Base-by-base conservation (phyloP, 441 rosid genomes). In the Mallotus japonicus region DNA sequence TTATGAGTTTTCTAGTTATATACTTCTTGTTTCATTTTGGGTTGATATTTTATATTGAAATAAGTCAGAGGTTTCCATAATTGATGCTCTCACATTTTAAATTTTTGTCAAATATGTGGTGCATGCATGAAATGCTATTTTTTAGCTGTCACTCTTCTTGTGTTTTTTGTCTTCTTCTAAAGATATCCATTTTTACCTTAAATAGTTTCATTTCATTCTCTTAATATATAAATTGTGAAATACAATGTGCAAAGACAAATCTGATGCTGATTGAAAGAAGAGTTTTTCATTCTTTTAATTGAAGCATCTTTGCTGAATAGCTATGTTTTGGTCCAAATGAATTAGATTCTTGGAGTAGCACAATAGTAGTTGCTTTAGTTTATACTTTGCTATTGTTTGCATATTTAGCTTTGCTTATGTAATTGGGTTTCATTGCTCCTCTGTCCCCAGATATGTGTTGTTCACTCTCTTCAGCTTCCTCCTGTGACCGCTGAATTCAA, bases 401-500 rank as follows among this genome's bases (percentile, higher is more conserved):
- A 62, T 47, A 49, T 53, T 5, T 32, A 40, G 19, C 11, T 34
- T n/a, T 67, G 69, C 55, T 32, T 62, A 46, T 76, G 64, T 44
- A 57, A 50, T 67, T 62, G 65, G 46, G 44, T 66, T 67, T 75
- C 62, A 62, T 24, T 74, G 69, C 20, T 56, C 42, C 62, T 62
- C n/a, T 81, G 64, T 73, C 54, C 75, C 76, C 87, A 95, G 99
- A 86, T 95, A 79, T 95, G 97, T 73, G 95, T 89, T 73, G 83
- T 92, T 81, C 87, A 89, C 69, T 91, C 98, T 75, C 76, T 83
- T 73, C 86, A 91, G 68, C 85, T 77, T 77, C 89, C 90, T 81
- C 92, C 92, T 60, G 12, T 77, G 80, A 74, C 89, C 63, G 79
- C 83, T 81, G 99, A 93, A 80, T 95, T 83, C 83, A 83, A 75